Evolutionary conservation across 257 asterid species (phyloP), one percentile per base, ranked within the genome.

Genomic region (Galeopsis tetrahit): DNA sequence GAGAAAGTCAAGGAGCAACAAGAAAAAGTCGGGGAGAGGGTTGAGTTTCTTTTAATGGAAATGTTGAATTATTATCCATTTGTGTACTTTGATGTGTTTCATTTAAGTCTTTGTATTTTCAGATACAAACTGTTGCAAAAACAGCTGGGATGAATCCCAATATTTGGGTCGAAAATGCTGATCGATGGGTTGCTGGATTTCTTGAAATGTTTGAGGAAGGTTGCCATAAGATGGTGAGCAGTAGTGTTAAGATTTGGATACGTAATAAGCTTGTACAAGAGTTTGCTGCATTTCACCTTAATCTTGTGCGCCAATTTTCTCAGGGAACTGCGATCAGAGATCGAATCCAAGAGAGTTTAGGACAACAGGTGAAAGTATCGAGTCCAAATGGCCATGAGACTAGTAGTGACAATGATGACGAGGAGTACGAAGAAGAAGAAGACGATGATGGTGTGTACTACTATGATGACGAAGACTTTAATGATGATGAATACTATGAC

Each of bases 131-230:
- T 55, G 95, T 84, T 10, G 91, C 92, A 58, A 86, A 84, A 75
- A 86, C 92, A n/a, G 95, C 92, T 49, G 79, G 84, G 33, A 76
- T 86, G 78, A 80, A 86, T 71, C 88, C 78, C 49, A 85, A 84
- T 62, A 73, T 75, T 48, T 88, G 95, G 95, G 88, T 88, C 32
- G 95, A 88, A 85, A 88, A 88, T 80, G 95, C 92, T 63, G 95
- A 88, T 77, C 85, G 88, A 56, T 88, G 85, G 92, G 92, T 88
- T 80, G 95, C 90, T 71, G 95, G 95, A 34, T 88, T 86, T 75
- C 95, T 88, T 14, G 90, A 86, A 71, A 88, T 88, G 92, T 86
- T 88, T 14, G 95, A 86, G 83, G 95, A 88, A 80, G 82, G 95
- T 69, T 88, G 89, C 77, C 92, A 88, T 78, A 86, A 86, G 75